Evolutionary conservation across 345 rosid species (phyloP).

Genomic region (Chamaenerion angustifolium): DNA sequence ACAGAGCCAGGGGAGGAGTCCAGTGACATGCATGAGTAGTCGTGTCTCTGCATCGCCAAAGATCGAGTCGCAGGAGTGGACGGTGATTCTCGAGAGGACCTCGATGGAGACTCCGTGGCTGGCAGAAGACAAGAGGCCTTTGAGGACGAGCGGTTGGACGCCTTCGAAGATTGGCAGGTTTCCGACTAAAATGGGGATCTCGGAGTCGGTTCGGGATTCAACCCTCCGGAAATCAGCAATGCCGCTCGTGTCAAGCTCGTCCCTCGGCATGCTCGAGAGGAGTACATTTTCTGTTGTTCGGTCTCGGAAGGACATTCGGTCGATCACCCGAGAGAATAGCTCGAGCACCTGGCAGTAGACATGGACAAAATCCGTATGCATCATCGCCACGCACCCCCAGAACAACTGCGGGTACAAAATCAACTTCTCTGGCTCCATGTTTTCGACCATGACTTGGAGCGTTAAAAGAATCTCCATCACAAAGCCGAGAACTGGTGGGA

Average conservation of each 20-base stretch:
- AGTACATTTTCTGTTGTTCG: conserved; percentile 92
- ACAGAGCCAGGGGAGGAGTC: conserved; percentile 97
- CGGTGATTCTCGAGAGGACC: conserved; percentile 75
- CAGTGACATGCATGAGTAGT: conserved; percentile 91
- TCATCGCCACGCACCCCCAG: conserved; percentile 99
- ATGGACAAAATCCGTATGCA: conserved; percentile 97
- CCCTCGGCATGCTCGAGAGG: conserved; percentile 97
- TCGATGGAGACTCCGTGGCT: conserved; percentile 85
- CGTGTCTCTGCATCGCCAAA: conserved; percentile 89
- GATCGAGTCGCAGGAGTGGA: conserved; percentile 90
- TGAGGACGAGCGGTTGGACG: conserved; percentile 93
- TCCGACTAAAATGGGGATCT: conserved; percentile 56
- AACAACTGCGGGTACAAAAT: conserved; percentile 95
- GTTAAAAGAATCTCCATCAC: conserved; percentile 91
- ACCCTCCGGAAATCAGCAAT: conserved; percentile 49
- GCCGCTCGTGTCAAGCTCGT: conserved; percentile 47
- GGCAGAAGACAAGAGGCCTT: conserved; percentile 85
- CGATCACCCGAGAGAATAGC: conserved; percentile 89
- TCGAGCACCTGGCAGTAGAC: conserved; percentile 96
- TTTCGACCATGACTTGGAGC: conserved; percentile 96
- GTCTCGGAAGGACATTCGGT: conserved; percentile 76
- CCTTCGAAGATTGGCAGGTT: conserved; percentile 84
- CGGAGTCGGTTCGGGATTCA: conserved; percentile 51
- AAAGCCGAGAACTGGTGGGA: conserved; percentile 90
- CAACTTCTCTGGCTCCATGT: conserved; percentile 98